Conservation (phyloP, 2,329 filamentous ascomycete genomes). For the Penicillium corylophilum region DNA sequence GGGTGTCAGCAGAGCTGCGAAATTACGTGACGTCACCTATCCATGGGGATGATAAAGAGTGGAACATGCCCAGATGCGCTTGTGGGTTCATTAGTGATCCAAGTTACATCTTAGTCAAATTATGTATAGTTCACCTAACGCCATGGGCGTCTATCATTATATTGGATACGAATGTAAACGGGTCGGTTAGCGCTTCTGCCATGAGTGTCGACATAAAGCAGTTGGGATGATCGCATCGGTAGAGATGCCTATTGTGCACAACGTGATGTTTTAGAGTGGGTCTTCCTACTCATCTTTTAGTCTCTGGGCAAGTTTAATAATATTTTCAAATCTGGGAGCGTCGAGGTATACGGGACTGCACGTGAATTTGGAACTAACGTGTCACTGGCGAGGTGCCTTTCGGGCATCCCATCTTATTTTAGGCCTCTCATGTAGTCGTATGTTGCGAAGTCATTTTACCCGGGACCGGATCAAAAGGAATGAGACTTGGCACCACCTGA, state of each 20-base stretch:
- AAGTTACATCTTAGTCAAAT: background rate
- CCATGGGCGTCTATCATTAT: too few relatives aligned
- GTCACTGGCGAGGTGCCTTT: background rate
- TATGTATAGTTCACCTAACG: background rate
- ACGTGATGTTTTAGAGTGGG: background rate
- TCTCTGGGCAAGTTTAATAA: background rate
- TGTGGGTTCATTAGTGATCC: background rate
- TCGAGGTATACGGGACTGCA: background rate
- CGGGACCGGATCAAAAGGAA: background rate
- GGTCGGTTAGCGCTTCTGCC: background rate
- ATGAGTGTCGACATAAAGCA: background rate
- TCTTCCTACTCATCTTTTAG: background rate
- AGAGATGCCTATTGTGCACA: background rate
- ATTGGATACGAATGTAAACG: background rate
- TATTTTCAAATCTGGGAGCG: background rate
- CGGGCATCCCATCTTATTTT: background rate
- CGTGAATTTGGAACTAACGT: background rate
- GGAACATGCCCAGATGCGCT: background rate
- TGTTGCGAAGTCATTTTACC: background rate
- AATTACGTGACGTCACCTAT: background rate
- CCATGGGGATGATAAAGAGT: background rate
- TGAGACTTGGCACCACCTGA: background rate
- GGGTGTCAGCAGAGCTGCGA: background rate
- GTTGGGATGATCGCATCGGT: background rate
- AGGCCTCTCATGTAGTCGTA: background rate